These are phyloP conservation scores for Polytrichum commune DNA, from an alignment of 225 moss, liverwort and hornwort genomes.

Conservation along the genomic window DNA sequence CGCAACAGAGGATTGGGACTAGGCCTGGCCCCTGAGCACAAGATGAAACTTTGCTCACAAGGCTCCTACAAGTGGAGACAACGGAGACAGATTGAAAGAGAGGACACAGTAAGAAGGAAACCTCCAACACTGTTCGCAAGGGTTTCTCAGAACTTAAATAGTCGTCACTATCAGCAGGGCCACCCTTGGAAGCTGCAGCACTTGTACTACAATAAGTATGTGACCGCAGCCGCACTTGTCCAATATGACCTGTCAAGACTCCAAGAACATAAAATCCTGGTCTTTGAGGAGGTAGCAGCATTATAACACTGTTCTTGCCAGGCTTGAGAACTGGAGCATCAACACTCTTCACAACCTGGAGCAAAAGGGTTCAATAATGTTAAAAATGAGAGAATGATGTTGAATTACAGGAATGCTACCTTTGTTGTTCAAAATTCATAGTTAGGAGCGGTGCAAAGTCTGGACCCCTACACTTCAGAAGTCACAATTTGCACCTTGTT, in stretches of 20 bases:
- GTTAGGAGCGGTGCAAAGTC: too few relatives aligned
- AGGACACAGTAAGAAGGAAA: slow-evolving; percentile 4
- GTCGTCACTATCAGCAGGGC: slow-evolving; percentile 67
- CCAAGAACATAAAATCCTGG: slow-evolving; percentile 66
- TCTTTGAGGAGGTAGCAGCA: slow-evolving; percentile 50
- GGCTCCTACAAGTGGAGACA: too few relatives aligned
- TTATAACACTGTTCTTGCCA: slow-evolving; percentile 55
- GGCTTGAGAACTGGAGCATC: slow-evolving; percentile 50
- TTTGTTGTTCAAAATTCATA: too few relatives aligned
- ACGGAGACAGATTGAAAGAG: background rate
- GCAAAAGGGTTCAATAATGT: background rate
- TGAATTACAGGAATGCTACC: too few relatives aligned
- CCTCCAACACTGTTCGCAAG: slow-evolving; percentile 59
- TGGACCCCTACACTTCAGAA: too few relatives aligned
- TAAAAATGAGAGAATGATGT: background rate
- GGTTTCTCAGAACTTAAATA: slow-evolving; percentile 62
- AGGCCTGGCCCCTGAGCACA: too few relatives aligned
- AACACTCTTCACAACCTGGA: slow-evolving; percentile 58
- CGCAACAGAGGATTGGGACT: too few relatives aligned
- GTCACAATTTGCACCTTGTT: too few relatives aligned
- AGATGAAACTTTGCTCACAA: too few relatives aligned
- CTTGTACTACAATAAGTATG: slow-evolving; percentile 61
- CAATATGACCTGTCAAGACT: slow-evolving; percentile 59
- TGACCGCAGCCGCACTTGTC: slow-evolving; percentile 60
- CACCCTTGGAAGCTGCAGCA: slow-evolving; percentile 65